Conservation (phyloP, 257 asterid genomes). For the Primulina eburnea region DNA sequence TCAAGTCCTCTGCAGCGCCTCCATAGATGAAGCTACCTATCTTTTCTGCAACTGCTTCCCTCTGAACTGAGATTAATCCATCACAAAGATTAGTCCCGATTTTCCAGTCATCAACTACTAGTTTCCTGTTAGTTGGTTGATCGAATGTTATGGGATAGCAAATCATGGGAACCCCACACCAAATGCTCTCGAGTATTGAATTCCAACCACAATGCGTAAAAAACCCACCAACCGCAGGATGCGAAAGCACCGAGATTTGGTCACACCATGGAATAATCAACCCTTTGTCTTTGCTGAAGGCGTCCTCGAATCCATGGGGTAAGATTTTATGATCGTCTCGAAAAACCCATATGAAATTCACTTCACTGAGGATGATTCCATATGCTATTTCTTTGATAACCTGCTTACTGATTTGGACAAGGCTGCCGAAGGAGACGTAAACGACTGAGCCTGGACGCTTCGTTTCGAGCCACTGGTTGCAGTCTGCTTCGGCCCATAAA, state of each 20-base stretch:
- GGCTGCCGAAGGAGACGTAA: constrained; percentile 38
- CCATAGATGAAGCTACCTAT: constrained; percentile 15
- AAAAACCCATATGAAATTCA: constrained; percentile 42
- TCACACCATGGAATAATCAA: constrained; percentile 27
- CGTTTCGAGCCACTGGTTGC: constrained; percentile 29
- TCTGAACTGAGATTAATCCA: constrained; percentile 3
- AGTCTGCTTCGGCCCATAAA: constrained; percentile 29
- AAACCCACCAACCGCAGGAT: constrained; percentile 24
- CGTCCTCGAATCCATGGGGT: constrained; percentile 10
- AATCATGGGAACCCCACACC: constrained; percentile 32
- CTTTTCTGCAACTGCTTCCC: constrained; percentile 25
- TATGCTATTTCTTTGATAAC: constrained; percentile 28
- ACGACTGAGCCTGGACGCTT: constrained; percentile 32
- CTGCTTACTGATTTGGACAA: constrained; percentile 18
- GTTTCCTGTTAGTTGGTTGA: constrained; percentile 31
- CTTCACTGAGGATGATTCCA: constrained; percentile 30
- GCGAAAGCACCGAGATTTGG: constrained; percentile 18
- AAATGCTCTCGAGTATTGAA: constrained; percentile 28
- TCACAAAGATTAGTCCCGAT: constrained; percentile 33
- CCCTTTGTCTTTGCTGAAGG: constrained; percentile 10
- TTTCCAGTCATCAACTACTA: constrained; percentile 35
- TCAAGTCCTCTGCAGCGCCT: constrained; percentile 16
- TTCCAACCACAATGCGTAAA: constrained; percentile 36
- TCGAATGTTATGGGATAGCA: constrained; percentile 27
- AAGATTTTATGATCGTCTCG: constrained; percentile 21